A percentile compares a stretch with the other conserved stretches of the same genome.
These are phyloP conservation scores for Mycena citricolor DNA, from an alignment of 1,284 basidiomycete genomes.

Conservation along the genomic window DNA sequence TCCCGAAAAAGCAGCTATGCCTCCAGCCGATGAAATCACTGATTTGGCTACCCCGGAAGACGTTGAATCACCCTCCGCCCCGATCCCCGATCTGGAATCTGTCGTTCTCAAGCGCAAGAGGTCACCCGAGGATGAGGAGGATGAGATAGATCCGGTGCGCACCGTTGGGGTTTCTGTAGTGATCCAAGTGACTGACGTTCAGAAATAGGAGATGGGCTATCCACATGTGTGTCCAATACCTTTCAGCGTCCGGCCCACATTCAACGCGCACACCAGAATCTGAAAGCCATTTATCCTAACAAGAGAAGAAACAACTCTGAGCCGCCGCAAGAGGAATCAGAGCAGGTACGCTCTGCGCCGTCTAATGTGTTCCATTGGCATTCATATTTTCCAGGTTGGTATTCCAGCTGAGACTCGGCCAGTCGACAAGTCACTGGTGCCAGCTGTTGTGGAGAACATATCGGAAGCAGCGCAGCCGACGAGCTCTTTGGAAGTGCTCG, in stretches of 20 bases:
- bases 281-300: conserved; percentile 20
- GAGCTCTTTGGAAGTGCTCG: too few species aligned
- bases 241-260: background rate
- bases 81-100: conserved; percentile 12
- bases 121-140: conserved; percentile 33
- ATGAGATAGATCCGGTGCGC: conserved; percentile 26
- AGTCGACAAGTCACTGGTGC: too few species aligned
- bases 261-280: conserved; percentile 9
- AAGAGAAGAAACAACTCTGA: conserved; percentile 19
- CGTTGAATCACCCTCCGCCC: background rate
- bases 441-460: too few species aligned
- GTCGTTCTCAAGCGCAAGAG: conserved; percentile 37
- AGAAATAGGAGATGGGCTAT: conserved; percentile 14
- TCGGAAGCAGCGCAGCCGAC: too few species aligned
- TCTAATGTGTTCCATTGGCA: too few species aligned
- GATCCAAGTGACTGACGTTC: background rate
- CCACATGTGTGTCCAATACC: conserved; percentile 12
- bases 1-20: conserved; percentile 4
- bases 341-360: too few species aligned
- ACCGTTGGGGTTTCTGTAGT: too few species aligned
- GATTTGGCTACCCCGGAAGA: too few species aligned
- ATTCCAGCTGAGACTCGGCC: too few species aligned
- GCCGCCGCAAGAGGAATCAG: too few species aligned
- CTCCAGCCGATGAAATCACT: too few species aligned
- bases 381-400: too few species aligned